Evolutionary conservation across 352 stramenopile genomes (phyloP).

Genomic region (Phytophthora meadii): DNA sequence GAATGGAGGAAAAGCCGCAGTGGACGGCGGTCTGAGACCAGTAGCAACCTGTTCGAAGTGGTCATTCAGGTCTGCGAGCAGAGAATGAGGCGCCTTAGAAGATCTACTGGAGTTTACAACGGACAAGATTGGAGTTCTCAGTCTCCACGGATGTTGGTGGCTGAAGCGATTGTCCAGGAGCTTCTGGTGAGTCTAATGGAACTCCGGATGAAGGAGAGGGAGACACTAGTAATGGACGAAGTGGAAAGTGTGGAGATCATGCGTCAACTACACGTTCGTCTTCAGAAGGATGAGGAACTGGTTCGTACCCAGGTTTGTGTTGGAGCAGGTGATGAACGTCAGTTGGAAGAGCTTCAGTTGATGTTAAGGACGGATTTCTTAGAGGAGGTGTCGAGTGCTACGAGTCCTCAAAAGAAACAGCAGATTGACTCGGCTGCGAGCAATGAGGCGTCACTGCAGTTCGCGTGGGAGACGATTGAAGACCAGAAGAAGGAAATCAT

Average conservation of each 20-base stretch:
- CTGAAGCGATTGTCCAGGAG: conserved; percentile 74
- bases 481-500: conserved; percentile 77
- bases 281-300: conserved; percentile 57
- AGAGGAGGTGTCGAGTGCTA: conserved; percentile 42
- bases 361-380: conserved; percentile 63
- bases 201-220: conserved; percentile 62
- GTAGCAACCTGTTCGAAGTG: conserved; percentile 51
- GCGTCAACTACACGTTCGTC: conserved; percentile 48
- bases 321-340: conserved; percentile 56
- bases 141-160: conserved; percentile 53
- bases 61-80: conserved; percentile 64
- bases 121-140: conserved; percentile 32
- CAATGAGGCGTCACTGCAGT: conserved; percentile 74
- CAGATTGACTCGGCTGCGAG: conserved; percentile 37
- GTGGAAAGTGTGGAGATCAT: conserved; percentile 67
- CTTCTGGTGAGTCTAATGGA: conserved; percentile 64
- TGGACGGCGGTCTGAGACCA: conserved; percentile 24
- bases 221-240: conserved; percentile 62
- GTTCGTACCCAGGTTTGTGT: conserved; percentile 50
- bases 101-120: conserved; percentile 11
- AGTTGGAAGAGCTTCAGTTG: conserved; percentile 59
- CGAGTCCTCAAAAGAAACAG: conserved; percentile 39
- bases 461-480: conserved; percentile 79
- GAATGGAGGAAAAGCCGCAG: conserved; percentile 36
- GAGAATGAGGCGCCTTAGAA: conserved; percentile 50